Evolutionary conservation across 805 yeast genomes (phyloP).

Genomic region (Pichia nanzhaoensis): DNA sequence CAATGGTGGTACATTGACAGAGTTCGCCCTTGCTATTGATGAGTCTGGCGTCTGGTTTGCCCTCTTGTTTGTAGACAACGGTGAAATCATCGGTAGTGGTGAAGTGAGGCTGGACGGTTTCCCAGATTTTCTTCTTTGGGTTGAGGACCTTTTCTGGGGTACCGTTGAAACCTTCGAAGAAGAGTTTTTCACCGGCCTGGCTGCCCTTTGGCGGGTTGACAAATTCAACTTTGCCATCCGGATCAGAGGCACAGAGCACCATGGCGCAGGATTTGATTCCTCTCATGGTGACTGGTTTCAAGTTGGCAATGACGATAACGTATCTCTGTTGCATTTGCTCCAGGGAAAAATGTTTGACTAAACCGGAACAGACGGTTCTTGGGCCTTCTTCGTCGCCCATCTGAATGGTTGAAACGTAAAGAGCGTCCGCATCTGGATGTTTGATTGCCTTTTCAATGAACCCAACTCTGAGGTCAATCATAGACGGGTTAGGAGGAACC

Average conservation of each 20-base stretch:
- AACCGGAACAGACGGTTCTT: slow-evolving; percentile 96
- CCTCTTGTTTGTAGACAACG: slow-evolving; percentile 75
- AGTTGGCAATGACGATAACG: slow-evolving; percentile 88
- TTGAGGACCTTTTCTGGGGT: slow-evolving; percentile 87
- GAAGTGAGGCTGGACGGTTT: slow-evolving; percentile 86
- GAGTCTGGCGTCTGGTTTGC: slow-evolving; percentile 64
- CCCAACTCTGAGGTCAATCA: slow-evolving; percentile 92
- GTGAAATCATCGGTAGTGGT: slow-evolving; percentile 69
- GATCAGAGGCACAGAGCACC: slow-evolving; percentile 87
- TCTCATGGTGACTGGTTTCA: slow-evolving; percentile 97
- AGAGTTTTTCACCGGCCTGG: slow-evolving; percentile 92
- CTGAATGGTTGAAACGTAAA: slow-evolving; percentile 93
- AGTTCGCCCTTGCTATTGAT: slow-evolving; percentile 74
- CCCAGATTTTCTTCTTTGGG: slow-evolving; percentile 99
- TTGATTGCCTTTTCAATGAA: slow-evolving; percentile 92
- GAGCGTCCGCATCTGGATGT: slow-evolving; percentile 96
- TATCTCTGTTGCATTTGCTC: slow-evolving; percentile 95
- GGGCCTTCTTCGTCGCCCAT: slow-evolving; percentile 97
- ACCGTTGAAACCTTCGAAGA: slow-evolving; percentile 86
- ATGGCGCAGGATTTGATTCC: slow-evolving; percentile 93
- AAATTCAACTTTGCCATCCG: slow-evolving; percentile 74
- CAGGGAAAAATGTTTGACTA: slow-evolving; percentile 79
- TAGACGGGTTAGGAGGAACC: slow-evolving; percentile 70
- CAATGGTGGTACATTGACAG: slow-evolving; percentile 67
- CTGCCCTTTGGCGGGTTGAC: slow-evolving; percentile 92